Evolutionary conservation across 2,329 filamentous ascomycete species (phyloP).

Genomic region (Colletotrichum chrysophilum): DNA sequence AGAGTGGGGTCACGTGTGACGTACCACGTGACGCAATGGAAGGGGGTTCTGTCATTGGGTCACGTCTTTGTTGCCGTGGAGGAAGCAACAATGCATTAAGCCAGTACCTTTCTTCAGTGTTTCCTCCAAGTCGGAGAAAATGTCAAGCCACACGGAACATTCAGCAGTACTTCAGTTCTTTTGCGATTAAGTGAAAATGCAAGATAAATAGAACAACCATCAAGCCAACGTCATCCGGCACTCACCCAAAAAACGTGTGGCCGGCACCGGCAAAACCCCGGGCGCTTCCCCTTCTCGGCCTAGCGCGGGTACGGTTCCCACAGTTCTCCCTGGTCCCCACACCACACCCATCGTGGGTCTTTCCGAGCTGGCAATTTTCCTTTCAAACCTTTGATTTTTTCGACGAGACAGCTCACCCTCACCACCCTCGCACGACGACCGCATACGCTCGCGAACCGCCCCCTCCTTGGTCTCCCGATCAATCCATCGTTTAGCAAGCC

Average conservation of each 20-base stretch:
- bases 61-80: neutral
- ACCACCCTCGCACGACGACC: conserved; percentile 20
- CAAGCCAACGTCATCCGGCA: conserved; percentile 16
- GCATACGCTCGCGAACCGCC: conserved; percentile 14
- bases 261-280: conserved; percentile 19
- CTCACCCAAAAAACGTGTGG: conserved; percentile 12
- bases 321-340: conserved; percentile 19
- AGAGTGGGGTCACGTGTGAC: conserved; percentile 9
- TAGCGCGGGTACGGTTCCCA: conserved; percentile 1
- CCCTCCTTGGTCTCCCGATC: conserved; percentile 13
- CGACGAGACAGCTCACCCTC: conserved; percentile 23
- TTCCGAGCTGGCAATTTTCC: conserved; percentile 26
- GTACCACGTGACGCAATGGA: conserved; percentile 6
- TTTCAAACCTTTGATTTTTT: conserved; percentile 26
- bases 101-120: neutral
- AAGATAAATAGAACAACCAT: neutral
- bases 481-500: conserved; percentile 25
- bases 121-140: neutral
- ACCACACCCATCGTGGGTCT: conserved; percentile 19
- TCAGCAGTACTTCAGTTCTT: neutral
- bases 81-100: neutral
- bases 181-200: neutral
- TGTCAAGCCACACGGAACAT: neutral
- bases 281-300: neutral
- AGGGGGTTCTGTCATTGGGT: neutral